These are phyloP conservation scores for Beauveria asiatica DNA, from an alignment of 2,329 filamentous ascomycete species.

Conservation along the genomic window DNA sequence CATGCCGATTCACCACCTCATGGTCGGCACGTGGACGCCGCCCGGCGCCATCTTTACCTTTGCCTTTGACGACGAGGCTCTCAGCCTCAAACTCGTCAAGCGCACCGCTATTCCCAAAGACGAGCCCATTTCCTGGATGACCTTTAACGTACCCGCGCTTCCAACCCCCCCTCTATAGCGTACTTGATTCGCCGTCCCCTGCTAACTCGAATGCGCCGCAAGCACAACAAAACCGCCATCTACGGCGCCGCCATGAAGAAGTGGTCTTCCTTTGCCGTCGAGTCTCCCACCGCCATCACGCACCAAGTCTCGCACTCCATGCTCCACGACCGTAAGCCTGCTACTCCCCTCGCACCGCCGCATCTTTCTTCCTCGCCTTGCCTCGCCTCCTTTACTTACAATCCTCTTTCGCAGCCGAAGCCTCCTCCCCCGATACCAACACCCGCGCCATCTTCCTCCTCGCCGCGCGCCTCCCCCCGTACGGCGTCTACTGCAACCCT, in stretches of 20 bases:
- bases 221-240: constrained; percentile 76
- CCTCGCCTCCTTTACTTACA: not conserved
- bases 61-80: constrained; percentile 73
- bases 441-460: constrained; percentile 86
- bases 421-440: constrained; percentile 62
- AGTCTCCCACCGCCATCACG: constrained; percentile 65
- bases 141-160: constrained; percentile 61
- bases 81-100: constrained; percentile 68
- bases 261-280: constrained; percentile 75
- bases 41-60: constrained; percentile 87
- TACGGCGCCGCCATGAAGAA: constrained; percentile 92
- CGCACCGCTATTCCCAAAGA: constrained; percentile 72
- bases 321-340: constrained; percentile 56
- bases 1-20: constrained; percentile 78
- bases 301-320: constrained; percentile 70
- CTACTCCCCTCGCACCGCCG: not conserved
- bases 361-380: not conserved
- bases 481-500: constrained; percentile 80
- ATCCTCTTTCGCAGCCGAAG: constrained; percentile 44
- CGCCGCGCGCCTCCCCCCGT: constrained; percentile 67
- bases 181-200: not conserved
- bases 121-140: constrained; percentile 91
- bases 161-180: not conserved
- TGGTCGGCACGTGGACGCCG: constrained; percentile 87
- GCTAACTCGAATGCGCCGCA: constrained; percentile 24